Evolutionary conservation across 306 rosid species (phyloP), one percentile per base, ranked within the genome.

Genomic region (Styphnolobium japonicum): DNA sequence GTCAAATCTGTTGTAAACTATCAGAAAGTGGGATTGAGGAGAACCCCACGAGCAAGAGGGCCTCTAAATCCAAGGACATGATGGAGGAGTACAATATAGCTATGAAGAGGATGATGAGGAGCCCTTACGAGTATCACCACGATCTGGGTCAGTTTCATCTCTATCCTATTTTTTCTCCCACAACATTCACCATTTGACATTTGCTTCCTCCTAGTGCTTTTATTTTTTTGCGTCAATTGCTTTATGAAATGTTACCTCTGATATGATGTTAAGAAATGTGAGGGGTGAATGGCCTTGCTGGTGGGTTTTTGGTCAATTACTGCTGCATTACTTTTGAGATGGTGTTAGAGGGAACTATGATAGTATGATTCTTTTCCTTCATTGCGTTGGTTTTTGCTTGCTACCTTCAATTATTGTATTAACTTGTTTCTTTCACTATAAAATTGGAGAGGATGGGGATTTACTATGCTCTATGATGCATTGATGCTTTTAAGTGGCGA

Each of bases 21-120:
- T 76, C 93, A 23, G 97, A 87, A 82, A 88, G 85, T 75, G 94
- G 81, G 67, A 75, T 87, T 77, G 82, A 81, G 56, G 87, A 89
- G 49, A 87, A 57, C 34, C 82, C 82, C 68, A 73, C 62, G 0
- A 78, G 71, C 83, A 71, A 52, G 52, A 83, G 48, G 34, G 61
- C 84, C 25, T 77, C 87, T 60, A 79, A 49, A 79, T 67, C 90
- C 55, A 86, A 53, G 53, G 86, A 90, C 85, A 84, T 66, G 55
- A 84, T 90, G 88, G 98, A 91, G 36, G 94, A 90, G 0, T 95
- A 95, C 90, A 95, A 92, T 82, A 79, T 60, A 51, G 92, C 97
- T 27, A 95, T 91, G 98, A 95, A 82, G 90, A 85, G 64, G 78
- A 95, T 92, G 98, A 95, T 88, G 98, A 92, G 91, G 76, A 95